These are phyloP conservation scores for Fusarium devonianum DNA, from an alignment of 2,329 filamentous ascomycete species.

Conservation along the genomic window DNA sequence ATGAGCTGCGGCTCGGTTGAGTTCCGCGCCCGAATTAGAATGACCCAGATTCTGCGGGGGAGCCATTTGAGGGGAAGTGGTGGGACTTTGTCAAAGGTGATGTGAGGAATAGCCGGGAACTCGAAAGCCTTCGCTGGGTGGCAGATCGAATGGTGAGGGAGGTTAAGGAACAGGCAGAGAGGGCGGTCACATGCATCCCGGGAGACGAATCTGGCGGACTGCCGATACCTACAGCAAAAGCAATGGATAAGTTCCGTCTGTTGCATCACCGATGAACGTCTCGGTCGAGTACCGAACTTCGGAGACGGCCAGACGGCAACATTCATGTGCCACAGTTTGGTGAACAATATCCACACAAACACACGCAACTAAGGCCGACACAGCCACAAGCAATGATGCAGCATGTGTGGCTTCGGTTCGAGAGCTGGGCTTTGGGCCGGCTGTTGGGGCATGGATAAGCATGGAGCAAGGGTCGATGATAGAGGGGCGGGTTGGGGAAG, in stretches of 20 bases:
- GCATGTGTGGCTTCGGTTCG: conserved; percentile 38
- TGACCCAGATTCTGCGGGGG: not conserved
- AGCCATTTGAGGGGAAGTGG: conserved; percentile 8
- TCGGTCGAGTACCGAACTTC: conserved; percentile 41
- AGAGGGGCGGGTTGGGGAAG: conserved; percentile 21
- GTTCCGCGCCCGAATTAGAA: not conserved
- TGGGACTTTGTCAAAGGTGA: not conserved
- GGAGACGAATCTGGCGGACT: conserved; percentile 3
- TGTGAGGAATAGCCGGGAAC: conserved; percentile 35
- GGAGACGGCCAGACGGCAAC: conserved; percentile 27
- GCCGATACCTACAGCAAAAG: not conserved
- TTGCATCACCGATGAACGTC: conserved; percentile 25
- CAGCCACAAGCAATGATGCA: conserved; percentile 18
- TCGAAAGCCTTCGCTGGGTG: conserved; percentile 25
- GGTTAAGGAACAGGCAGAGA: not conserved
- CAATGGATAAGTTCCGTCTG: conserved; percentile 22
- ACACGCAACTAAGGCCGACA: not conserved
- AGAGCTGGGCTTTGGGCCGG: conserved; percentile 30
- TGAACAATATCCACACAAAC: no score
- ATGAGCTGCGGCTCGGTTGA: conserved; percentile 5
- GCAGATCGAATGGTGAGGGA: conserved; percentile 18
- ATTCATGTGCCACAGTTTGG: not conserved
- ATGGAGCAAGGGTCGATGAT: conserved; percentile 32
- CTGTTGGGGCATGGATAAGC: conserved; percentile 37
- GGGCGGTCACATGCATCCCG: conserved; percentile 5